A percentile compares a stretch with the other conserved stretches of the same genome.
These are phyloP conservation scores for Phenoliferia sp. DNA, from an alignment of 1,284 basidiomycete genomes.

Conservation along the genomic window DNA sequence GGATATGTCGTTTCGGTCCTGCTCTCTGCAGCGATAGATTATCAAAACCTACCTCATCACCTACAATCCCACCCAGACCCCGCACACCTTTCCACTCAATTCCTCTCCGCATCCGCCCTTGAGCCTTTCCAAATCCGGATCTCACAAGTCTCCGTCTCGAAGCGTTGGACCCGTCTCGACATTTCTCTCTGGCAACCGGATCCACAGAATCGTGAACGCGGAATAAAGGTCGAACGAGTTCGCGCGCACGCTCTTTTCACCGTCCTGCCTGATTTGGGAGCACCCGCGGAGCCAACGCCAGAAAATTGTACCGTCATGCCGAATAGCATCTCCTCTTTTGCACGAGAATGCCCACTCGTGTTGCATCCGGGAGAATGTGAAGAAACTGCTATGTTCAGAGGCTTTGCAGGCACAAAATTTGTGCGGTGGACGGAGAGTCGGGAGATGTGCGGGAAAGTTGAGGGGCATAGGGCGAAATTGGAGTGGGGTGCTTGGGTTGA, in stretches of 20 bases:
- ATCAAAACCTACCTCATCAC: constrained; percentile 6
- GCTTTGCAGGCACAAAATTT: constrained; percentile 9
- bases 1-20: constrained; percentile 23
- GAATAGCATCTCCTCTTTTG: constrained; percentile 1
- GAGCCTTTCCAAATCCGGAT: constrained; percentile 8
- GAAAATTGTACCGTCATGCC: constrained; percentile 5
- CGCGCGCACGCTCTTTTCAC: constrained; percentile 20
- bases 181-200: constrained; percentile 17
- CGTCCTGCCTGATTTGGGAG: not conserved
- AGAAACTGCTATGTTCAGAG: not conserved
- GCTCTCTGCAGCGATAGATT: constrained; percentile 8
- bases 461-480: constrained; percentile 4
- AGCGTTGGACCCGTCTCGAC: constrained; percentile 29
- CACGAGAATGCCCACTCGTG: constrained; percentile 18
- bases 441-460: not conserved
- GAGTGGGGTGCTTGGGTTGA: constrained; percentile 26
- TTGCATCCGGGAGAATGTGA: constrained; percentile 13
- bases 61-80: constrained; percentile 16
- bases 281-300: not conserved
- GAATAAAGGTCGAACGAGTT: constrained; percentile 1
- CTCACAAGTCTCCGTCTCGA: constrained; percentile 22
- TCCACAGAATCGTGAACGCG: not conserved
- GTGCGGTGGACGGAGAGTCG: constrained; percentile 20
- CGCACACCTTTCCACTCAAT: constrained; percentile 22
- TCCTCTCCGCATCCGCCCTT: constrained; percentile 12